Base-by-base conservation (phyloP, 805 yeast species). In the Starmerella floricola region DNA sequence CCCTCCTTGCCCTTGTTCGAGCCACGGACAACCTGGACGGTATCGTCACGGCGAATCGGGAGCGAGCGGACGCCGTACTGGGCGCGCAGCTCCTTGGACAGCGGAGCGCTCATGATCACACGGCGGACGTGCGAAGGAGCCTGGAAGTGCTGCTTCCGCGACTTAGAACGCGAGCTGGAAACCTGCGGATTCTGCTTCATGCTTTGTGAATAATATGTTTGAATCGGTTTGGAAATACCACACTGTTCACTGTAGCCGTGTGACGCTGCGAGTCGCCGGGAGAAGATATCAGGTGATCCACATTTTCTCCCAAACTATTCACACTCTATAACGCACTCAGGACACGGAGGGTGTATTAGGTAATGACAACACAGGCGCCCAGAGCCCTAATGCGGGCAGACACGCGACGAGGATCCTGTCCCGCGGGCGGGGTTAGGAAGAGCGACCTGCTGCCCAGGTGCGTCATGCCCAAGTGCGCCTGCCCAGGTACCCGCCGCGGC, bases 1-100 rank as follows among this genome's bases (percentile, higher is more conserved):
- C 98, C 98, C 77, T 88, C 98, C 62, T 88, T 86, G 69, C 97
- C 98, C 78, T 91, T 91, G 82, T 84, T 83, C 65, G 97, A 83
- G 67, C 98, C 98, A 74, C 98, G 88, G 68, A 81, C 88, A 65
- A 91, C 91, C 62, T 75, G 70, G 61, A 91, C 94, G 71, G 82
- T 85, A 69, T 91, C 98, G 62, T 87, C 93, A 73, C 82, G 81
- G 80, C 96, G 91, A 76, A 91, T 79, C 69, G 98, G 98, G 57
- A 91, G 73, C 60, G 96, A 74, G 67, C 79, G 85, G 73, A 91
- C 74, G 69, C 86, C 86, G 84, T 87, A 91, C 76, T 91, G 79
- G 70, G 80, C 93, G 70, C 93, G 81, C 72, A 91, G 83, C 76
- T 91, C 98, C 79, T 91, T 91, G 62, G 97, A 88, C 66, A 91